Evolutionary conservation across 768 basidiomycete species (phyloP).

Genomic region (Mycena amicta): DNA sequence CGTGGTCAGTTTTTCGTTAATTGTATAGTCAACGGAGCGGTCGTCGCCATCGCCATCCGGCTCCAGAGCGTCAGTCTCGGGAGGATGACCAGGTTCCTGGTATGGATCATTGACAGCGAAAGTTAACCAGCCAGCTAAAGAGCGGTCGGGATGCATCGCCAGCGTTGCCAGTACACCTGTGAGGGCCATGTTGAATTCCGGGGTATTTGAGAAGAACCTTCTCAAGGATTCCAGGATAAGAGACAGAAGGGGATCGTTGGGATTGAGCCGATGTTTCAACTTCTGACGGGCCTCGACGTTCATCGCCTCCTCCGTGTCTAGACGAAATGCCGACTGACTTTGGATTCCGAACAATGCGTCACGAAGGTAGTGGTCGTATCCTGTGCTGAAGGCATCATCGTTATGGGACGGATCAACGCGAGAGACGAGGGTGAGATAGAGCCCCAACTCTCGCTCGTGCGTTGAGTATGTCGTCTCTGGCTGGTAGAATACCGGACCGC

Average conservation of each 20-base stretch:
- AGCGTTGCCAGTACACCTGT: slow-evolving; percentile 82
- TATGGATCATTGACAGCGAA: slow-evolving; percentile 53
- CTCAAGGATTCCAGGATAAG: slow-evolving; percentile 70
- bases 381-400: slow-evolving; percentile 78
- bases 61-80: slow-evolving; percentile 21
- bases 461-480: slow-evolving; percentile 78
- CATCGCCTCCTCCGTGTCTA: slow-evolving; percentile 41
- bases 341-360: slow-evolving; percentile 75
- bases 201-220: slow-evolving; percentile 81
- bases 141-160: slow-evolving; percentile 84
- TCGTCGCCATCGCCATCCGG: slow-evolving; percentile 68
- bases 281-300: slow-evolving; percentile 44
- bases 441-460: slow-evolving; percentile 80
- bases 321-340: slow-evolving; percentile 59
- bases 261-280: slow-evolving; percentile 74
- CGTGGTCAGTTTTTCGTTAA: slow-evolving; percentile 65
- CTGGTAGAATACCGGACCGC: slow-evolving; percentile 49
- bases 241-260: slow-evolving; percentile 75
- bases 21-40: slow-evolving; percentile 74
- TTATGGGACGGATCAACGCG: slow-evolving; percentile 71
- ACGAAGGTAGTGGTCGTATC: slow-evolving; percentile 80
- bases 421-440: slow-evolving; percentile 80
- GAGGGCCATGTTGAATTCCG: slow-evolving; percentile 86
- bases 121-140: slow-evolving; percentile 87
- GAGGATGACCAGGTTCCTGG: slow-evolving; percentile 6